Base-by-base conservation (phyloP, 2,329 filamentous ascomycete genomes). In the Pseudocercospora eumusae region DNA sequence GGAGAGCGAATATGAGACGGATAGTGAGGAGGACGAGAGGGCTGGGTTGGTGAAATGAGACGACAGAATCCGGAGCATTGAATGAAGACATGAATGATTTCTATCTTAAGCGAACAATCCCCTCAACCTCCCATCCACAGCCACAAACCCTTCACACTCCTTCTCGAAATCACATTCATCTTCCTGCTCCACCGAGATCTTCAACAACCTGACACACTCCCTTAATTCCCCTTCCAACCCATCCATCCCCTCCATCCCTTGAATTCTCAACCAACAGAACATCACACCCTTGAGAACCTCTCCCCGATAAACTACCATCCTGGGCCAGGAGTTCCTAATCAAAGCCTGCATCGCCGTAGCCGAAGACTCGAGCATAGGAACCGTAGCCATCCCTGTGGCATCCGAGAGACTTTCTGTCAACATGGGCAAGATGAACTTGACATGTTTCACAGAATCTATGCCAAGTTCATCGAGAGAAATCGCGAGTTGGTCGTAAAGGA, bases 371-470 rank as follows among this genome's bases (percentile, higher is more conserved):
- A 92, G 75, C 1, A 88, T 77, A 76, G 0, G 83, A 78, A 64
- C 84, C 79, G 1, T 82, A 79, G 71, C 95, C 87, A 70, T 92
- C 86, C 2, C 84, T 81, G 95, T 91, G 0, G 90, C 89, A 69
- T 93, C 89, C 0, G 84, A 82, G 57, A 96, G 78, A 9, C 88
- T 83, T 42, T 80, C 78, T 2, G 85, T 85, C 9, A 91, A 75
- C 65, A 93, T 80, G 0, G 89, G 86, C 0, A 96, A 73, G 7
- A 93, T 75, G 50, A 86, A 84, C 81, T 87, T 86, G 1, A 92
- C 77, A 73, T 93, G 87, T 70, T 88, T 90, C 27, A 87, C 83
- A 1, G 84, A 79, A 64, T 85, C 79, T 57, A 92, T 80, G 44
- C 85, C 85, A 71, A 92, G 78, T 13, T 79, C 80, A 4, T 78